Evolutionary conservation across 805 yeast species (phyloP), one percentile per base, ranked within the genome.

Genomic region (Lipomyces yamadae): DNA sequence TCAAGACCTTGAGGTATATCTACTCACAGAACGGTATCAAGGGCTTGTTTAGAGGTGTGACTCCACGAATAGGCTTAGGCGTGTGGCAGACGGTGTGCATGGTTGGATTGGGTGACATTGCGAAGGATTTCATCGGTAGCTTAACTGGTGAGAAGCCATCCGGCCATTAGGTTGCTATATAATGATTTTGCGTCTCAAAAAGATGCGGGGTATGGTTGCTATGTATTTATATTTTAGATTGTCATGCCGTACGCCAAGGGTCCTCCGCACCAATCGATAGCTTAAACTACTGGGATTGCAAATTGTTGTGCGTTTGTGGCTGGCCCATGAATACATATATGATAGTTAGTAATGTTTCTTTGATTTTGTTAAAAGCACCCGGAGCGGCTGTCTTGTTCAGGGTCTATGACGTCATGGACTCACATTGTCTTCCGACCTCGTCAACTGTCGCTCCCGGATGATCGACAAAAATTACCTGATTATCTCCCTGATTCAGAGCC

Each of bases 81-180:
- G 89, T 94, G 70, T 95, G 98, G 98, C 99, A 95, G 83, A 67
- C 71, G 13, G 92, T 94, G 57, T 94, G 96, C 79, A 94, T 94
- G 98, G 98, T 94, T 67, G 97, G 97, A 11, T 87, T 95, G 72
- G 99, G 98, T 78, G 99, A 95, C 76, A 91, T 92, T 79, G 92
- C 92, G 42, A 89, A 86, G 78, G 92, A 88, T 64, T 82, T 83
- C 64, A 89, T 89, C 61, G 91, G 83, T 39, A 82, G 78, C 65
- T 63, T 88, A 67, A 86, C 91, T 4, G 90, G 90, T 61, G 86
- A 86, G 71, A 76, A 72, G 57, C 89, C 89, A 56, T 81, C 73
- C 56, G 84, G 78, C 29, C 79, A 78, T 65, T 77, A 71, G 69
- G n/a, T 30, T n/a, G 10, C 35, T 10, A 7, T 10, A 63, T 2